Evolutionary conservation across 1,284 basidiomycete species (phyloP).

Genomic region (Ceratobasidium sp.): DNA sequence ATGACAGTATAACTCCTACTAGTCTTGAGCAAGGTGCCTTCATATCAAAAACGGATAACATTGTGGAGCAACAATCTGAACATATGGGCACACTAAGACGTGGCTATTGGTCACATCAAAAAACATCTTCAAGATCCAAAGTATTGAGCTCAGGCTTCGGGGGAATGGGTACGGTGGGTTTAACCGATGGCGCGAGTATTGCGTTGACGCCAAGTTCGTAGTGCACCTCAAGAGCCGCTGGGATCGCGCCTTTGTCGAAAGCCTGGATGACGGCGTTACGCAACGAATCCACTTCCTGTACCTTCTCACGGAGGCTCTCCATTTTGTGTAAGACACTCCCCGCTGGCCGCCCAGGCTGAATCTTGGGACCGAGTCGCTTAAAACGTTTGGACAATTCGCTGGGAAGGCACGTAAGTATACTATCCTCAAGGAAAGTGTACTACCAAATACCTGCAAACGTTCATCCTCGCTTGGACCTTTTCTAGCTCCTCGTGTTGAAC

Average conservation of each 20-base stretch:
- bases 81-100: too few species aligned
- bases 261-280: conserved; percentile 1
- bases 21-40: too few species aligned
- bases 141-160: conserved; percentile 30
- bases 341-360: conserved; percentile 2
- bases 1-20: too few species aligned
- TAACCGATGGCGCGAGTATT: neutral
- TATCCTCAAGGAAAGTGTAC: neutral
- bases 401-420: neutral
- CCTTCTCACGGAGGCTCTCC: conserved; percentile 11
- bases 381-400: conserved; percentile 14
- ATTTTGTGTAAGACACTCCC: conserved; percentile 1
- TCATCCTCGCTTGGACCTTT: conserved; percentile 14
- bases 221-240: conserved; percentile 10
- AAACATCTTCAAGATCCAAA: conserved; percentile 3
- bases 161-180: neutral
- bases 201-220: conserved; percentile 10
- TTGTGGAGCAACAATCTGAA: too few species aligned
- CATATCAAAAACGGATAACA: too few species aligned
- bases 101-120: neutral
- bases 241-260: conserved; percentile 12
- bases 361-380: conserved; percentile 4
- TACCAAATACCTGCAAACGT: conserved; percentile 14
- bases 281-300: conserved; percentile 8
- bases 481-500: conserved; percentile 33